A percentile compares a stretch with the other conserved stretches of the same genome.
Evolutionary conservation across 2,329 filamentous ascomycete species (phyloP).

Genomic region (Elsinoe ampelina): DNA sequence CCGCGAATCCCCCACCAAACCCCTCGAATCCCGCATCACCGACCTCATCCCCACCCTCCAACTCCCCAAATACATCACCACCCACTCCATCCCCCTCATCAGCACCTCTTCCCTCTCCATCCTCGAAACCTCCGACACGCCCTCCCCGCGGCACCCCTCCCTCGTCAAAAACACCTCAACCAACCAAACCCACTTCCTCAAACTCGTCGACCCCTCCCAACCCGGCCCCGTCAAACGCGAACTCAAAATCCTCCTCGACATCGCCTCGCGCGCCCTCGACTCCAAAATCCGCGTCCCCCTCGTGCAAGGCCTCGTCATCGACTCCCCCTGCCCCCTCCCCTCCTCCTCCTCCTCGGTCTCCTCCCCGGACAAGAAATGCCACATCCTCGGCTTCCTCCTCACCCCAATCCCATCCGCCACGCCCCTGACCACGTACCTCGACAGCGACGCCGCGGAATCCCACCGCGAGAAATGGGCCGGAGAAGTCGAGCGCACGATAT

Average conservation of each 20-base stretch:
- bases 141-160: slow-evolving; percentile 23
- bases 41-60: slow-evolving; percentile 23
- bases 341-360: not conserved
- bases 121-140: slow-evolving; percentile 19
- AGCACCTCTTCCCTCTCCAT: slow-evolving; percentile 22
- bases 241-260: slow-evolving; percentile 23
- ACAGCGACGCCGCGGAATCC: slow-evolving; percentile 22
- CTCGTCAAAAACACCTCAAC: slow-evolving; percentile 17
- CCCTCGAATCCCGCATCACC: slow-evolving; percentile 18
- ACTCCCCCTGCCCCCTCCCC: not conserved
- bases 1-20: slow-evolving; percentile 19
- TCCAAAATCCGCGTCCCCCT: slow-evolving; percentile 24
- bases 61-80: slow-evolving; percentile 28
- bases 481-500: slow-evolving; percentile 22
- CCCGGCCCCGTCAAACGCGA: slow-evolving; percentile 28
- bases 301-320: slow-evolving; percentile 23
- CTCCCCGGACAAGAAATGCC: slow-evolving; percentile 13
- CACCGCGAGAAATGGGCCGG: slow-evolving; percentile 25
- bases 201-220: slow-evolving; percentile 25
- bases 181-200: slow-evolving; percentile 24
- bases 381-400: slow-evolving; percentile 28
- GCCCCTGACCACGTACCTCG: slow-evolving; percentile 26
- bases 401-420: slow-evolving; percentile 25
- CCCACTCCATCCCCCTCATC: slow-evolving; percentile 21
- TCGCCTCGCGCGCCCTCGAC: slow-evolving; percentile 23